Base-by-base conservation (phyloP, 495 filamentous ascomycete genomes). In the Aspergillus bridgeri region DNA sequence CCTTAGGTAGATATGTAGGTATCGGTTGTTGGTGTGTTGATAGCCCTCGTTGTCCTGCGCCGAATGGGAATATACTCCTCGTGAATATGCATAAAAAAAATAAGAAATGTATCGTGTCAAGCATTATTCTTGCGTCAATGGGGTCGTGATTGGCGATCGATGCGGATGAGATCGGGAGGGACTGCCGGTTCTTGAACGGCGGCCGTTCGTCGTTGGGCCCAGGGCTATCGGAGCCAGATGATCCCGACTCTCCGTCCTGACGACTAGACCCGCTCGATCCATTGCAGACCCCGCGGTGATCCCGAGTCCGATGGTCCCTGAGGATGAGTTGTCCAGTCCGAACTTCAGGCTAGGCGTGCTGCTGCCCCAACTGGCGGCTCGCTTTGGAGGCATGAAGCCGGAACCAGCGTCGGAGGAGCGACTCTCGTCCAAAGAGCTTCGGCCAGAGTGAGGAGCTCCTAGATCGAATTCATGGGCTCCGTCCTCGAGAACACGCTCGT, bases 401-500 rank as follows among this genome's bases (percentile, higher is more conserved):
- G 68, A 68, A 51, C 71, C 71, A 5, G 64, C 61, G 38, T 77
- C 73, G 0, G 74, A 76, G 5, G 62, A 44, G 23, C 69, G 68
- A 5, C 70, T 65, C 17, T 60, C 67, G 63, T 84, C 79, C 11
- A 80, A 77, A 29, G 79, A 76, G 23, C 79, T 79, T 38, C 75
- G 75, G 22, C 85, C 83, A 1, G 81, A 84, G 19, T 86, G 87
- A 44, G 79, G 75, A 18, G 81, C 82, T 18, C 80, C 82, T 5
- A 95, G 79, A 66, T 96, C 92, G 58, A 92, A 89, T 11, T 88
- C 84, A 29, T 69, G 65, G 38, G 79, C 64, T 11, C 89, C 92
- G 57, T 90, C 88, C 69, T 96, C 91, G 50, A 96, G 72, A 13
- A 97, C 88, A 18, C 90, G 86, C 69, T 96, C 92, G 62, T 96